Conservation (phyloP, 768 basidiomycete genomes). For the Pluteus cervinus region DNA sequence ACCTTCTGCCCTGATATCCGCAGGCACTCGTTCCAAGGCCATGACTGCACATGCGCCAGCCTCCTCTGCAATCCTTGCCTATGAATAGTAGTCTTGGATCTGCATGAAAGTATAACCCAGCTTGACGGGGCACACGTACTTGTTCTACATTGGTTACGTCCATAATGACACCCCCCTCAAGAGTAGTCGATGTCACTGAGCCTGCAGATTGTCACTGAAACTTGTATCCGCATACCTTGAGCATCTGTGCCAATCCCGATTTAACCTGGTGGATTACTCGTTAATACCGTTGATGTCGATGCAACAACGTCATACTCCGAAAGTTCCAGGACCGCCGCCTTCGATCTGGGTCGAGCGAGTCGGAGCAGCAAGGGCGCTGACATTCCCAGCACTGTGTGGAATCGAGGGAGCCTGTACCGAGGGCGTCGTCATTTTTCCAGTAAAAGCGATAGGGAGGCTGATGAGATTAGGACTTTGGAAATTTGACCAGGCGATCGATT, state of each 20-base stretch:
- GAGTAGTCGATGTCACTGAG: slow-evolving; percentile 4
- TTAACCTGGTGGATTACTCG: slow-evolving; percentile 55
- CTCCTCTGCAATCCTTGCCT: slow-evolving; percentile 96
- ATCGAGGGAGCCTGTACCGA: slow-evolving; percentile 27
- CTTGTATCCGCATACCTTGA: slow-evolving; percentile 54
- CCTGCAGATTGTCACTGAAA: slow-evolving; percentile 5
- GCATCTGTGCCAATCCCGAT: slow-evolving; percentile 93
- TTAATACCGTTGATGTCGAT: slow-evolving; percentile 1
- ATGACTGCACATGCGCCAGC: slow-evolving; percentile 98
- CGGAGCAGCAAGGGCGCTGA: slow-evolving; percentile 40
- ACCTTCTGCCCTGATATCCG: slow-evolving; percentile 85
- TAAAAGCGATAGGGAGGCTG: slow-evolving; percentile 11
- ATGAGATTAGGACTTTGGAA: slow-evolving; percentile 9
- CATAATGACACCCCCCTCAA: slow-evolving; percentile 89
- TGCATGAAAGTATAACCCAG: background rate
- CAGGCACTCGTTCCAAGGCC: slow-evolving; percentile 93
- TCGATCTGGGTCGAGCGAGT: slow-evolving; percentile 46
- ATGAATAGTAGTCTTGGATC: slow-evolving; percentile 6
- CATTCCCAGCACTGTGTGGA: slow-evolving; percentile 34
- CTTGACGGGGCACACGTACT: slow-evolving; percentile 18
- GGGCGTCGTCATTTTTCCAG: slow-evolving; percentile 18
- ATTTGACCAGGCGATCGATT: slow-evolving; percentile 12
- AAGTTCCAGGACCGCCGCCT: slow-evolving; percentile 60
- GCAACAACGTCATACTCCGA: slow-evolving; percentile 40
- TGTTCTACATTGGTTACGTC: slow-evolving; percentile 82